Evolutionary conservation across 345 rosid species (phyloP).

Genomic region (Gossypium anomalum): DNA sequence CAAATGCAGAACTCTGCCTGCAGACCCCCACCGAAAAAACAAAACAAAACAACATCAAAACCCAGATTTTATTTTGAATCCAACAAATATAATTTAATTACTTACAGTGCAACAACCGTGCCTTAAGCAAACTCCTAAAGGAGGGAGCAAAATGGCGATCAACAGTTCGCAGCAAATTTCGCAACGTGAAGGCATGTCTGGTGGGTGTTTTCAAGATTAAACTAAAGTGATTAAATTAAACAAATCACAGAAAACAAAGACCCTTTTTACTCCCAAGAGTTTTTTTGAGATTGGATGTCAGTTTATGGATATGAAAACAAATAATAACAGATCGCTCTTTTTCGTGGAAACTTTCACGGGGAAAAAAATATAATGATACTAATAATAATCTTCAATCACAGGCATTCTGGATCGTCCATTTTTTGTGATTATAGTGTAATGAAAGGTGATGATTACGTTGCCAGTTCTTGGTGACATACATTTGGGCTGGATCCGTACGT

Average conservation of each 20-base stretch:
- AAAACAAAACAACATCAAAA: neutral
- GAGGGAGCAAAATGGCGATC: neutral
- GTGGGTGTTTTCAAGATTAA: neutral
- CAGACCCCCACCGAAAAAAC: neutral
- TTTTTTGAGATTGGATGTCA: too few relatives aligned
- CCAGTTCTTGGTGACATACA: neutral
- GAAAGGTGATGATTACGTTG: neutral
- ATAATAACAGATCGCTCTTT: too few relatives aligned
- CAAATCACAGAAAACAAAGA: neutral
- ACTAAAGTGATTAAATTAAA: neutral
- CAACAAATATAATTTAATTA: neutral
- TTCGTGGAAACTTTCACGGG: too few relatives aligned
- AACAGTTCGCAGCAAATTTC: neutral
- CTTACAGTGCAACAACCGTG: neutral
- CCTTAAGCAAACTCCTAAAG: neutral
- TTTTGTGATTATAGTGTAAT: neutral
- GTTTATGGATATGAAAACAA: too few relatives aligned
- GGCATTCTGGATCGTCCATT: neutral
- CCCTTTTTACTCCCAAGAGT: too few relatives aligned
- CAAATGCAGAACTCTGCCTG: neutral
- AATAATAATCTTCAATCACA: neutral
- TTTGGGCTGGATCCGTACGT: neutral
- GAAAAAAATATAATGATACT: too few relatives aligned
- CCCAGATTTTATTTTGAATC: neutral
- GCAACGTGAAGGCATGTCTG: neutral